Conservation (phyloP, 306 rosid genomes). For the Prinsepia uniflora region DNA sequence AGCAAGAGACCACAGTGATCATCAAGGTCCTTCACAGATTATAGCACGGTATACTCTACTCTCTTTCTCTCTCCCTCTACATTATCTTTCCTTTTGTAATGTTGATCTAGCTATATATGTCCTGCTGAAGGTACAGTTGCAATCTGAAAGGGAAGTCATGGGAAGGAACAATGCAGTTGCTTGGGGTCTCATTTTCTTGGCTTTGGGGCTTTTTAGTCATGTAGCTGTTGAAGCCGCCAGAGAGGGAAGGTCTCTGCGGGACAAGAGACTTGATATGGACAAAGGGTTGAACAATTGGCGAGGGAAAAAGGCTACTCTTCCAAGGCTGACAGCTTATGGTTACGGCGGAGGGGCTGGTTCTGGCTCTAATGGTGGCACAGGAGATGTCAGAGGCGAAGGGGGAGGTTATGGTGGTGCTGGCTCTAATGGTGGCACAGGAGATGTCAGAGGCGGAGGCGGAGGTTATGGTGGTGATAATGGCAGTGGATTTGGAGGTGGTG, state of each 20-base stretch:
- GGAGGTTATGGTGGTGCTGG: conserved; percentile 23
- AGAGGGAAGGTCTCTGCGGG: conserved; percentile 22
- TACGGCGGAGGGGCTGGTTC: conserved; percentile 35
- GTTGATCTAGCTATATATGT: background rate
- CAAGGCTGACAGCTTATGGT: conserved; percentile 22
- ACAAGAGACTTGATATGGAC: conserved; percentile 2
- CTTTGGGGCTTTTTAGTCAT: conserved; percentile 11
- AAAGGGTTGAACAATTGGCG: conserved; percentile 6
- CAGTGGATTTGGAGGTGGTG: conserved; percentile 18
- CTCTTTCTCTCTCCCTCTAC: background rate
- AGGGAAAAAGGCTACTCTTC: background rate
- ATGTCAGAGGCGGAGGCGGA: conserved; percentile 24
- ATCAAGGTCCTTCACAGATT: background rate
- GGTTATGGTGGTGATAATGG: conserved; percentile 13
- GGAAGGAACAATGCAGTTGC: conserved; percentile 19
- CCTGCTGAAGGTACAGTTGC: background rate
- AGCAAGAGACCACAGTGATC: background rate
- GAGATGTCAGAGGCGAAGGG: conserved; percentile 25
- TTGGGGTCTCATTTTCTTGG: conserved; percentile 24
- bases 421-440: conserved; percentile 35
- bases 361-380: conserved; percentile 33
- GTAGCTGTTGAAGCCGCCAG: conserved; percentile 28
- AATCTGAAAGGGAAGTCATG: conserved; percentile 20
- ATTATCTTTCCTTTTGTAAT: background rate
- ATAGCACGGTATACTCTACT: background rate